These are phyloP conservation scores for Populus davidiana DNA, from an alignment of 345 rosid species.

Conservation along the genomic window DNA sequence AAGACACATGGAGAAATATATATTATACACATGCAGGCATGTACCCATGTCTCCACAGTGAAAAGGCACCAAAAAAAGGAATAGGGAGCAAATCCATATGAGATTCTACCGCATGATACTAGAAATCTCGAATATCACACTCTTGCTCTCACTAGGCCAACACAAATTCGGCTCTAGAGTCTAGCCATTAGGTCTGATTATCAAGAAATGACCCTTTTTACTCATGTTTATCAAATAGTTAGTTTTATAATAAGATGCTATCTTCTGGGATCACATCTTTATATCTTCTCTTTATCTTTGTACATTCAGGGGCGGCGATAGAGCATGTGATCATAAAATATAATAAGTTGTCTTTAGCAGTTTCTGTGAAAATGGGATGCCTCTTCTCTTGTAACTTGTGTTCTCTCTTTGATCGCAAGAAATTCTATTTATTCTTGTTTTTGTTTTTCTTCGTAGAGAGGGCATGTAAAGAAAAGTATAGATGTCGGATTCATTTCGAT, in stretches of 20 bases:
- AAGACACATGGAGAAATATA: background rate
- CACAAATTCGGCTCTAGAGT: slow-evolving; percentile 11
- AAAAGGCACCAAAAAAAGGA: background rate
- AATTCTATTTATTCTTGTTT: too few relatives aligned
- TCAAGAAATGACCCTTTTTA: background rate
- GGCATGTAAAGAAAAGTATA: too few relatives aligned
- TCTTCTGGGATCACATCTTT: slow-evolving; percentile 2
- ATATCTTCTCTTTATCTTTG: background rate
- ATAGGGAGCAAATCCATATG: background rate
- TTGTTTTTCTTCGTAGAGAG: too few relatives aligned
- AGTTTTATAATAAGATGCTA: background rate
- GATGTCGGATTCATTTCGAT: too few relatives aligned
- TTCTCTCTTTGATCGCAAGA: too few relatives aligned
- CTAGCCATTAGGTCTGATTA: background rate
- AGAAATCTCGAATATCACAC: background rate
- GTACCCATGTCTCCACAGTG: background rate
- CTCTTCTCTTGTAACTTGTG: background rate
- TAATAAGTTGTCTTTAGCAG: background rate
- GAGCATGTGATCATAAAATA: too few relatives aligned
- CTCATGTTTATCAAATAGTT: background rate
- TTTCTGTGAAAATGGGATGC: background rate
- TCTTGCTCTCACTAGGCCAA: background rate
- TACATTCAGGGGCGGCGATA: background rate
- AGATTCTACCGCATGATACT: background rate
- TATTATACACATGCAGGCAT: background rate